Percentiles rank a stretch among this genome's conserved stretches.
Conservation (phyloP, 2,329 filamentous ascomycete genomes). For the Magnaporthiopsis rhizophila region DNA sequence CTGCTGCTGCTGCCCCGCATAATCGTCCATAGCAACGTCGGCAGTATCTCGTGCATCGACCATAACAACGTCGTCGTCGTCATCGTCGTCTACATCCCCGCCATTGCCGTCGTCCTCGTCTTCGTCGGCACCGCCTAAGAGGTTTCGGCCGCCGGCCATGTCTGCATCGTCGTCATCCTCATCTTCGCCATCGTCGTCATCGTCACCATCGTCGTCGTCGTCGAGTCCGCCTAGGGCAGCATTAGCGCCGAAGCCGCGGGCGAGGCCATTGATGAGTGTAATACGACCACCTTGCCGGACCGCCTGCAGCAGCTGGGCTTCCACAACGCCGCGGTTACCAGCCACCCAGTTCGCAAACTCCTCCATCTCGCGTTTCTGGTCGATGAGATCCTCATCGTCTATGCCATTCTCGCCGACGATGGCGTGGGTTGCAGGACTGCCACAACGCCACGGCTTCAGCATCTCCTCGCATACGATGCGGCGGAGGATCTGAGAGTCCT, state of each 20-base stretch:
- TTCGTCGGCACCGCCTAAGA: slow-evolving; percentile 20
- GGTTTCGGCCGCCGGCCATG: neutral
- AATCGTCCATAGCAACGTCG: slow-evolving; percentile 40
- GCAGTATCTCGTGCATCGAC: slow-evolving; percentile 39
- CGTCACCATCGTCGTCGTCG: slow-evolving; percentile 21
- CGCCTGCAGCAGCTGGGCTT: neutral
- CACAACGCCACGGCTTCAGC: slow-evolving; percentile 77
- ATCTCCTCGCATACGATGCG: slow-evolving; percentile 85
- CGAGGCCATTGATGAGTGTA: neutral
- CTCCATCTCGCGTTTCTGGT: slow-evolving; percentile 30
- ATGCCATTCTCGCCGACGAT: slow-evolving; percentile 70
- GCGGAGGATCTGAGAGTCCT: slow-evolving; percentile 70
- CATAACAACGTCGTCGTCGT: slow-evolving; percentile 52
- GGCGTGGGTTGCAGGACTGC: slow-evolving; percentile 74
- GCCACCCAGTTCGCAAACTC: neutral
- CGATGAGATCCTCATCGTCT: slow-evolving; percentile 68
- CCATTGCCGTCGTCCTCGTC: slow-evolving; percentile 36
- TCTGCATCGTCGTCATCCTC: slow-evolving; percentile 20
- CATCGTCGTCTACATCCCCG: slow-evolving; percentile 24
- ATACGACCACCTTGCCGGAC: neutral
- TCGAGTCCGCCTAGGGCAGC: slow-evolving; percentile 30
- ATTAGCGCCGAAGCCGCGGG: neutral
- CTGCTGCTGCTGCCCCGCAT: slow-evolving; percentile 20
- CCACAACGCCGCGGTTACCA: neutral
- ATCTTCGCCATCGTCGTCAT: slow-evolving; percentile 17